Evolutionary conservation across 768 basidiomycete genomes (phyloP), one percentile per base, ranked within the genome.

Genomic region (Lactarius hatsudake): DNA sequence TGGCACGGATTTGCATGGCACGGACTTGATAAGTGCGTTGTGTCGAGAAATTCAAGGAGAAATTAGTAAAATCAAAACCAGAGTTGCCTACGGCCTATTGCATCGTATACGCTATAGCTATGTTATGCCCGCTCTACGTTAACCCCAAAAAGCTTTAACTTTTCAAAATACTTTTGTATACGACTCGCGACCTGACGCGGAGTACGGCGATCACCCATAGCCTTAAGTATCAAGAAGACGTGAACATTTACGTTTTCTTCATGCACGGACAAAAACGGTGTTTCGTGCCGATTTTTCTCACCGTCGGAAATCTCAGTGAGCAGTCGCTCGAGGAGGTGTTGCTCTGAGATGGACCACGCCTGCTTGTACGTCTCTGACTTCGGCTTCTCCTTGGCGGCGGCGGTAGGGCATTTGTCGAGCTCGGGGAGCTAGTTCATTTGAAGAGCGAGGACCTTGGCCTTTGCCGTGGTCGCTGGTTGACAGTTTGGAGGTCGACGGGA

Each of bases 161-260:
- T 93, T 75, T 89, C 89, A 75, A 91, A 88, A 76, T 93, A 93
- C 76, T 93, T 93, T 72, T 93, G 91, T 63, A 94, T 90, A n/a
- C 90, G 84, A 78, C 90, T 92, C 42, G 91, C 91, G n/a, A 94
- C 92, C 79, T 94, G 92, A 67, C 91, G 78, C 5, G 91, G 87
- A 5, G 92, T 93, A 65, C 91, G 78, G 54, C 80, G 80, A 0
- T 91, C 91, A 57, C 85, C 80, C 92, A 94, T 94, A 42, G 90
- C 92, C 62, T 90, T 56, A 40, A 28, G 26, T 28, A 28, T 28
- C 26, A 28, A 48, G 57, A 20, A 51, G 23, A 23, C n/a, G 9
- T 51, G 23, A 53, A 57, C 71, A 38, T 68, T 59, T 64, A 56
- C 36, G n/a, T 34, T 38, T n/a, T 12, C 36, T 28, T 54, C 43